Evolutionary conservation across 345 rosid genomes (phyloP).

Genomic region (Salix koriyanagi): DNA sequence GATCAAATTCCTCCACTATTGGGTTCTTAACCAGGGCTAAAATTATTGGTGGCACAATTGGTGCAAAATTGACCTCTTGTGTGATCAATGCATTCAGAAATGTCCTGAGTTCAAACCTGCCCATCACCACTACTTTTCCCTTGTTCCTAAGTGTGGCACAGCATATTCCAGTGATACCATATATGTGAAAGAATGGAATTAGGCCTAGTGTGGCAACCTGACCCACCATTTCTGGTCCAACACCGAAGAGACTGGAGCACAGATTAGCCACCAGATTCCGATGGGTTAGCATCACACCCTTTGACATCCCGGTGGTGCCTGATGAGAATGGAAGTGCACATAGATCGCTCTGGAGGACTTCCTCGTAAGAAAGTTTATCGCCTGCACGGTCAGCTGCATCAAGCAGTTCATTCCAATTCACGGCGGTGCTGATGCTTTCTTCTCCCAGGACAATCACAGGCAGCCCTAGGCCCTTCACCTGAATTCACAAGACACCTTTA

Average conservation of each 20-base stretch:
- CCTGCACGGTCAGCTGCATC: constrained; percentile 64
- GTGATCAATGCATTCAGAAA: constrained; percentile 63
- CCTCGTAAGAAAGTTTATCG: constrained; percentile 18
- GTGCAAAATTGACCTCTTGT: constrained; percentile 80
- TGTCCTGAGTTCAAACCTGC: constrained; percentile 63
- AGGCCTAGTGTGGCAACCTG: constrained; percentile 63
- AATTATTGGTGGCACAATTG: constrained; percentile 85
- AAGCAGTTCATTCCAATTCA: constrained; percentile 72
- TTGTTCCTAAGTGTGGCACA: constrained; percentile 79
- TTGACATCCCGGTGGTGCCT: constrained; percentile 90
- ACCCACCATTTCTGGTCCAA: constrained; percentile 64
- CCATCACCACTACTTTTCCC: constrained; percentile 86
- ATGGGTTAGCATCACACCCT: constrained; percentile 88
- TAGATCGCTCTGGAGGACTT: constrained; percentile 55
- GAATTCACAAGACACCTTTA: neutral
- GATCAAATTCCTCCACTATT: constrained; percentile 76
- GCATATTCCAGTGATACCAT: constrained; percentile 84
- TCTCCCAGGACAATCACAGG: constrained; percentile 65
- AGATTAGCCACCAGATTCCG: constrained; percentile 78
- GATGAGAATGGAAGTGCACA: constrained; percentile 98
- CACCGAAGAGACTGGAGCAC: constrained; percentile 77
- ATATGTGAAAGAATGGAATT: constrained; percentile 91
- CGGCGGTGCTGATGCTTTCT: constrained; percentile 41
- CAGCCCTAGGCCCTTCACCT: constrained; percentile 55
- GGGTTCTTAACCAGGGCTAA: constrained; percentile 78